Evolutionary conservation across 2,329 filamentous ascomycete species (phyloP).

Genomic region (Leptosphaerulina australis): DNA sequence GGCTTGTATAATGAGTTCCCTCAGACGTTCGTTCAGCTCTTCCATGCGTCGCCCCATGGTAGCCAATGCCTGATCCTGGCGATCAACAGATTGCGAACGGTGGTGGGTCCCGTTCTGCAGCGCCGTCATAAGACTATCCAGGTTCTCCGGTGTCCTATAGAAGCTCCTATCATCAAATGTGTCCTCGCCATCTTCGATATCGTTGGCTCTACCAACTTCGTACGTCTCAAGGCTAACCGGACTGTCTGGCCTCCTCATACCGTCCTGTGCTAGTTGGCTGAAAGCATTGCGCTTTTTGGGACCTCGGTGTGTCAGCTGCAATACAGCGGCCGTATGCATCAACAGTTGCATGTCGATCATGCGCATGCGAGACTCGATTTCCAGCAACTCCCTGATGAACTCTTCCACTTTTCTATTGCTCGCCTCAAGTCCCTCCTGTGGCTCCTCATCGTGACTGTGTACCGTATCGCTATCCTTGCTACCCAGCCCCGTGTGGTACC

Average conservation of each 20-base stretch:
- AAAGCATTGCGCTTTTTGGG: slow-evolving; percentile 64
- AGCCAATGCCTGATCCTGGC: slow-evolving; percentile 58
- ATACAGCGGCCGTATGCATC: slow-evolving; percentile 88
- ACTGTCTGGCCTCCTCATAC: slow-evolving; percentile 65
- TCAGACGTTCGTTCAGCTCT: slow-evolving; percentile 68
- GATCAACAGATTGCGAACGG: slow-evolving; percentile 34
- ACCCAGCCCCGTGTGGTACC: slow-evolving; percentile 58
- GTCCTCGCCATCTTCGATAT: slow-evolving; percentile 58
- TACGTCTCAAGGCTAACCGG: slow-evolving; percentile 78
- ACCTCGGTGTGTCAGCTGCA: slow-evolving; percentile 86
- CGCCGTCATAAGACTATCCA: slow-evolving; percentile 57
- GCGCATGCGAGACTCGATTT: slow-evolving; percentile 75
- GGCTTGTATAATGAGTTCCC: slow-evolving; percentile 68
- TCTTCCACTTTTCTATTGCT: slow-evolving; percentile 86
- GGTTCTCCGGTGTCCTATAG: slow-evolving; percentile 71
- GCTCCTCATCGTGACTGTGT: slow-evolving; percentile 50
- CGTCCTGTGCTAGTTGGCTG: slow-evolving; percentile 46
- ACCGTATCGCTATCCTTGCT: slow-evolving; percentile 52
- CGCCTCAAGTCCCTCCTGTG: slow-evolving; percentile 74
- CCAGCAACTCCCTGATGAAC: slow-evolving; percentile 78
- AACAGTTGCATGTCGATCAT: slow-evolving; percentile 77
- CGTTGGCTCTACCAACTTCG: slow-evolving; percentile 61
- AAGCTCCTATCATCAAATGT: slow-evolving; percentile 79
- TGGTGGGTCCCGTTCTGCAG: slow-evolving; percentile 46
- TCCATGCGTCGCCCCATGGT: slow-evolving; percentile 71